Base-by-base conservation (phyloP, 345 rosid species). In the Lumnitzera racemosa region DNA sequence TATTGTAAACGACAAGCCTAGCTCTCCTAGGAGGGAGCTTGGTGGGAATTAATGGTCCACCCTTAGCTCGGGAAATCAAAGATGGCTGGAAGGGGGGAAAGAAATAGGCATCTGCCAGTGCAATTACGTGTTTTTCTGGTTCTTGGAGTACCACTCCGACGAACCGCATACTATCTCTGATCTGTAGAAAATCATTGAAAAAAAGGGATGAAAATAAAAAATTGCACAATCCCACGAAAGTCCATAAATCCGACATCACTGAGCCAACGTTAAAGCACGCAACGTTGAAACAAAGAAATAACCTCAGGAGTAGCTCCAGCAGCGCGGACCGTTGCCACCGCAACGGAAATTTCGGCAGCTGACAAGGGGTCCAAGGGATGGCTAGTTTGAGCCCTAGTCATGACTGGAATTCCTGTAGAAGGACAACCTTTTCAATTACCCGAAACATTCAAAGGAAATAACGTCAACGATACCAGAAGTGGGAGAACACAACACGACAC, bases 261-360 rank as follows among this genome's bases (percentile, higher is more conserved):
- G 43, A 36, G 43, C 43, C 43, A 36, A 36, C 0, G 2, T 36
- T 9, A 36, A 4, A 36, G 43, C 7, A 36, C 7, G 11, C 43
- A 36, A 5, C 7, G 43, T 36, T 36, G 7, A 36, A 36, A 36
- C 43, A 14, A 64, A 8, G 41, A 47, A 15, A 55, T 51, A 58
- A 90, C 97, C 97, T 90, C 97, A 41, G 96, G 94, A 55, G 89
- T 90, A 52, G 92, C 82, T 69, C 96, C 97, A 70, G 96, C 97
- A 0, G 96, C 90, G 15, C 97, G 78, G 59, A 90, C 97, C 65
- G 96, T 90, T 0, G 92, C 94, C 64, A 90, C 97, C 0, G 97
- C 96, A 49, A 90, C 92, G 23, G 89, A 76, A 51, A 90, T 90
- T 66, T 90, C 97, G 31, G 97, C 90, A 5, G 90, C 89, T 49